These are phyloP conservation scores for Claviceps spartinae DNA, from an alignment of 2,329 filamentous ascomycete genomes.

Conservation along the genomic window DNA sequence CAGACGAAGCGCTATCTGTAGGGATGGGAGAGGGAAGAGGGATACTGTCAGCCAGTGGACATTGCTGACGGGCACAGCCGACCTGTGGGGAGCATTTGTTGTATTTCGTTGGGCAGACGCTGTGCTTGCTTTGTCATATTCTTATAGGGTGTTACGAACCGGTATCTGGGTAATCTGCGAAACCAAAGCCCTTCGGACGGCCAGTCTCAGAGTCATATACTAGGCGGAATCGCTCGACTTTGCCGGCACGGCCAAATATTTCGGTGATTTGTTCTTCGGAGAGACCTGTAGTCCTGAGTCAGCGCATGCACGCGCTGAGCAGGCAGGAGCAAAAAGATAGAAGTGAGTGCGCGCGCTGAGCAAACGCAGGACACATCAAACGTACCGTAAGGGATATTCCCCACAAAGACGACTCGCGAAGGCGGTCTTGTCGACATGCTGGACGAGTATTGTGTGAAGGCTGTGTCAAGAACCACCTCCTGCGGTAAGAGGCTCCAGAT, in stretches of 20 bases:
- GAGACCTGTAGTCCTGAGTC: conserved; percentile 46
- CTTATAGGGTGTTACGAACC: conserved; percentile 35
- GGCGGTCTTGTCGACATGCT: conserved; percentile 59
- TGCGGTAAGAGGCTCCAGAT: too few species aligned
- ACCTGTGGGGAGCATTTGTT: too few species aligned
- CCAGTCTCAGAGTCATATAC: conserved; percentile 95
- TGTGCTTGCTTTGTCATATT: not conserved
- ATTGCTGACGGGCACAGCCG: too few species aligned
- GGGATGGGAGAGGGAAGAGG: not conserved
- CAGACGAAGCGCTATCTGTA: conserved; percentile 68
- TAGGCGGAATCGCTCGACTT: conserved; percentile 81
- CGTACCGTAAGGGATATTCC: conserved; percentile 71
- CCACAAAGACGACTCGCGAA: conserved; percentile 70
- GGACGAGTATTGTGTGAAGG: not conserved
- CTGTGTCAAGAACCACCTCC: too few species aligned
- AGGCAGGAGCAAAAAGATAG: not conserved
- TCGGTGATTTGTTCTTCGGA: conserved; percentile 94
- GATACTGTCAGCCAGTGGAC: conserved; percentile 8
- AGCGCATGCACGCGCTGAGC: conserved; percentile 6
- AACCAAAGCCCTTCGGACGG: conserved; percentile 90
- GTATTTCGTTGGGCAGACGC: not conserved
- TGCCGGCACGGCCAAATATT: conserved; percentile 80
- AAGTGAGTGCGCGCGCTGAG: not conserved
- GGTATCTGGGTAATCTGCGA: conserved; percentile 86
- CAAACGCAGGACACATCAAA: not conserved